Conservation (phyloP, 495 filamentous ascomycete genomes). For the Chaetomium cochliodes region DNA sequence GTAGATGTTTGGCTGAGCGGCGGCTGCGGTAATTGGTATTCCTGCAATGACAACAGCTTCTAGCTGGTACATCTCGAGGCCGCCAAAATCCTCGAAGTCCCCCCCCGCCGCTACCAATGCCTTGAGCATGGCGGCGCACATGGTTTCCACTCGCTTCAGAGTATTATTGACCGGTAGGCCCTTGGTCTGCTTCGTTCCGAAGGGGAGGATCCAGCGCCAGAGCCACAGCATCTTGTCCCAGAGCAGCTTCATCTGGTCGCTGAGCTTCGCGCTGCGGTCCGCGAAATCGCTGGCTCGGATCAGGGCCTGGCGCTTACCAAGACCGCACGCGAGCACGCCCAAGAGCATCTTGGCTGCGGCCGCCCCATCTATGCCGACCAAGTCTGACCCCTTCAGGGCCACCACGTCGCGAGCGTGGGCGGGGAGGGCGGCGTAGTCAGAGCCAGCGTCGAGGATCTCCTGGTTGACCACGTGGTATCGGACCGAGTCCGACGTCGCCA, state of each 20-base stretch:
- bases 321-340: slow-evolving; percentile 17
- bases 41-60: slow-evolving; percentile 8
- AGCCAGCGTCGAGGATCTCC: slow-evolving; percentile 19
- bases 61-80: not conserved
- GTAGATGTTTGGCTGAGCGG: not conserved
- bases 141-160: not conserved
- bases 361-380: not conserved
- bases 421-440: slow-evolving; percentile 16
- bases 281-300: not conserved
- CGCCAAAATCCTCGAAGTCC: not conserved
- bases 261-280: not conserved
- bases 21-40: not conserved
- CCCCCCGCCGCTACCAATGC: not conserved
- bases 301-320: not conserved
- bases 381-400: not conserved
- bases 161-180: not conserved
- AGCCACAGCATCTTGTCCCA: slow-evolving; percentile 27
- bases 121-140: not conserved
- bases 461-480: slow-evolving; percentile 22
- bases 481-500: slow-evolving; percentile 3
- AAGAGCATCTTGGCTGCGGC: slow-evolving; percentile 16
- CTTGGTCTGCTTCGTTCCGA: not conserved
- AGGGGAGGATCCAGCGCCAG: not conserved
- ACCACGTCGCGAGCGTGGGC: slow-evolving; percentile 15
- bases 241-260: slow-evolving; percentile 20